These are phyloP conservation scores for Zymoseptoria brevis DNA, from an alignment of 2,329 filamentous ascomycete genomes.

Conservation along the genomic window DNA sequence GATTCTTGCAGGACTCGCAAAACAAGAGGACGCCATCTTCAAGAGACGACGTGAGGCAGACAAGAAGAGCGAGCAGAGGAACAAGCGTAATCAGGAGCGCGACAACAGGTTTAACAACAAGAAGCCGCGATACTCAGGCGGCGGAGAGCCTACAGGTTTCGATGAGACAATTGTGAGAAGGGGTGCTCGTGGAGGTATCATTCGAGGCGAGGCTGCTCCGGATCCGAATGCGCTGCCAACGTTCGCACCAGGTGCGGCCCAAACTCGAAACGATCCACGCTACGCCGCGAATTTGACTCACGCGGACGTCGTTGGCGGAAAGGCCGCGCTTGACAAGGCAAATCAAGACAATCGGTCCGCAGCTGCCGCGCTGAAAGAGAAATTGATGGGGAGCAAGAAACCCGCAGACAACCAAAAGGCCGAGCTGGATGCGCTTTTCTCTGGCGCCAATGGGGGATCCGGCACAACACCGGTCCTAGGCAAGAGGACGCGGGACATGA, in stretches of 20 bases:
- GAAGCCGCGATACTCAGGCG: conserved; percentile 23
- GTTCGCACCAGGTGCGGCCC: conserved; percentile 47
- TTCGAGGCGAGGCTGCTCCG: conserved; percentile 26
- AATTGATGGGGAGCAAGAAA: conserved; percentile 51
- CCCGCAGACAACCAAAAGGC: conserved; percentile 25
- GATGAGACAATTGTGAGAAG: conserved; percentile 27
- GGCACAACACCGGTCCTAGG: conserved; percentile 48
- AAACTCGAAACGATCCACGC: conserved; percentile 47
- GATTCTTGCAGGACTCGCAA: conserved; percentile 80
- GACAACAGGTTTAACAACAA: conserved; percentile 44
- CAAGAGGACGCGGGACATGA: conserved; percentile 69
- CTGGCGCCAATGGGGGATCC: conserved; percentile 26
- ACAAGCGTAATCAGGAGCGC: conserved; percentile 69
- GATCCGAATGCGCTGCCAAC: conserved; percentile 44
- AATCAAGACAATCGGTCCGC: conserved; percentile 88
- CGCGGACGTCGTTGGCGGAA: conserved; percentile 62
- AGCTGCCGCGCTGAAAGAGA: conserved; percentile 76
- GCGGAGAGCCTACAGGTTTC: conserved; percentile 23
- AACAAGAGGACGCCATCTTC: conserved; percentile 92
- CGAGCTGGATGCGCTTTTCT: conserved; percentile 23
- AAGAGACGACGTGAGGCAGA: conserved; percentile 77
- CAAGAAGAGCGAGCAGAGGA: conserved; percentile 70
- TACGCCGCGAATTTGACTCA: conserved; percentile 60
- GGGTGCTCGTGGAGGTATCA: conserved; percentile 28
- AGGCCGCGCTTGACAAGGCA: conserved; percentile 49